Evolutionary conservation across 345 rosid species (phyloP).

Genomic region (Eutrema heterophyllum): DNA sequence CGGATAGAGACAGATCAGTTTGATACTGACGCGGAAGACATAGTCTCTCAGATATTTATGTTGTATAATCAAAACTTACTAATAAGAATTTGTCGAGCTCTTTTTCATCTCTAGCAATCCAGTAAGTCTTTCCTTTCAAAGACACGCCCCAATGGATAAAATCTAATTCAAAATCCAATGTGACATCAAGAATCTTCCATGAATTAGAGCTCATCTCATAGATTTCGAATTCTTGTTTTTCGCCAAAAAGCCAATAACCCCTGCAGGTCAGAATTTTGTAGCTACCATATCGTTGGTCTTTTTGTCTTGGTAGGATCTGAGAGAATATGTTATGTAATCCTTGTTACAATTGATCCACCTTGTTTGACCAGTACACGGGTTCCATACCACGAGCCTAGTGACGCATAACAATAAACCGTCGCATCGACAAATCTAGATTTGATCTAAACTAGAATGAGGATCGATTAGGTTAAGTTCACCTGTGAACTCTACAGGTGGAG

Average conservation of each 20-base stretch:
- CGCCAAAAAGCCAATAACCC: no score
- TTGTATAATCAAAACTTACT: slow-evolving; percentile 3
- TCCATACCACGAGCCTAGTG: background rate
- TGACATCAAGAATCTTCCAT: background rate
- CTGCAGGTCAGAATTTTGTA: background rate
- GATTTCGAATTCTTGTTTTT: background rate
- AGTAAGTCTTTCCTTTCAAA: slow-evolving; percentile 8
- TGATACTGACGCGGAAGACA: background rate
- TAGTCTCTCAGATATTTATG: background rate
- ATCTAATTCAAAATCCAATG: background rate
- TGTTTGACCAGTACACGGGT: background rate
- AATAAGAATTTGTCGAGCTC: background rate
- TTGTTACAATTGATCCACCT: background rate
- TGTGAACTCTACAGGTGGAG: background rate
- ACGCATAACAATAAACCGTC: background rate
- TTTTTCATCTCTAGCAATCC: background rate
- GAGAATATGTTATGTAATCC: background rate
- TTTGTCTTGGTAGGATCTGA: background rate
- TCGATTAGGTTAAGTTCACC: background rate
- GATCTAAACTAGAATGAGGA: background rate
- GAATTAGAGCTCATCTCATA: background rate
- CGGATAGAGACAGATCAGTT: background rate
- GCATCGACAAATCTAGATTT: rapidly evolving
- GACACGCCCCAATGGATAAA: background rate
- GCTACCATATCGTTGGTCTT: background rate